Base-by-base conservation (phyloP, 169 alveolate genomes). In the Cryptosporidium tyzzeri region DNA sequence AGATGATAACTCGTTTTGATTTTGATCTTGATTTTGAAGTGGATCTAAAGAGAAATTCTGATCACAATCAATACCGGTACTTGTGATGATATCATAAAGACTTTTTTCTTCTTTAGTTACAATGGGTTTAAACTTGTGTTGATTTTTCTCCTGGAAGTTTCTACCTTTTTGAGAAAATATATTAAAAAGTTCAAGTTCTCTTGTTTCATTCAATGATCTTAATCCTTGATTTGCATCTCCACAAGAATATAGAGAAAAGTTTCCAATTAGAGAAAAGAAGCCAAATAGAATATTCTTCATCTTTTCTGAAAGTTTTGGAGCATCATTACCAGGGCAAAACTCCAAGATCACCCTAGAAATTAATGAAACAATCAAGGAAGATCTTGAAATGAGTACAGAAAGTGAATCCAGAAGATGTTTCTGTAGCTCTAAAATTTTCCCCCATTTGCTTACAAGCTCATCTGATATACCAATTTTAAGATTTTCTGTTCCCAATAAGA, bases 321-420 rank as follows among this genome's bases (percentile, higher is more conserved):
- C 59, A 23, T n/a, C 35, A 26, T 62, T 80, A 9, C 71, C 71
- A 23, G 75, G 89, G 45, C 58, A 80, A 26, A 80, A 50, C 14
- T 80, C 89, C 33, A 80, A 26, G 3, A 65, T 62, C 18, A 80
- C 53, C 3, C 89, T 37, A 23, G 89, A 23, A 12, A 80, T 67
- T 6, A 80, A 45, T 14, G 89, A 80, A 37, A 80, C 37, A 1
- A 80, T 68, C 14, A 80, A 35, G 14, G 75, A 21, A 3, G 89
- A 80, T 33, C 89, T 59, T 33, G 89, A 80, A n/a, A 80, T 45
- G 2, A 80, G 35, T 3, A 80, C 89, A 44, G 80, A 80, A 18
- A 80, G 21, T 8, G 75, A 62, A 10, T 65, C 75, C n/a, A 80
- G 44, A 29, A 37, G 84, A 44, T 62, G 41, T 41, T 59, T 59